These are phyloP conservation scores for Periconia digitata DNA, from an alignment of 2,329 filamentous ascomycete species.

Conservation along the genomic window DNA sequence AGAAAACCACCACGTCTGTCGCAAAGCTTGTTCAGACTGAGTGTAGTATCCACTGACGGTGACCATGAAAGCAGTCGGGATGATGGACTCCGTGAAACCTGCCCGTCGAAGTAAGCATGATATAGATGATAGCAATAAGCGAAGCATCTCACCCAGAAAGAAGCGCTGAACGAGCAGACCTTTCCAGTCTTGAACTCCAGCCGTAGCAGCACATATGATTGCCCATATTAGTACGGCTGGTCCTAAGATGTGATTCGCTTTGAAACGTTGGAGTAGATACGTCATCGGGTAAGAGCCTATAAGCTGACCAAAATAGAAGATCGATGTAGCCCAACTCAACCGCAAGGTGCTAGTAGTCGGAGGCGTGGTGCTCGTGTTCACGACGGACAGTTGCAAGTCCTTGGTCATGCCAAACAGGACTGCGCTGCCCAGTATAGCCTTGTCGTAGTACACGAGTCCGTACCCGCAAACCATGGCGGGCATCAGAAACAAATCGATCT, in stretches of 20 bases:
- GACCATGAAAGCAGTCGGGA: slow-evolving; percentile 60
- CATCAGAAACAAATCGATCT: slow-evolving; percentile 69
- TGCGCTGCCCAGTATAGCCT: slow-evolving; percentile 73
- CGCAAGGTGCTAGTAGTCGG: slow-evolving; percentile 64
- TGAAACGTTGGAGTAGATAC: slow-evolving; percentile 68
- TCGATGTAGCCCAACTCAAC: slow-evolving; percentile 74
- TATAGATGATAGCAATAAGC: too few species aligned
- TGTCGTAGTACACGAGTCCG: slow-evolving; percentile 71
- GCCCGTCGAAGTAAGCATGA: too few species aligned
- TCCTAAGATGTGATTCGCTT: slow-evolving; percentile 65
- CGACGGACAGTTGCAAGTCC: slow-evolving; percentile 63
- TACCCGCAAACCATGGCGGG: slow-evolving; percentile 64
- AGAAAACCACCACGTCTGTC: slow-evolving; percentile 68
- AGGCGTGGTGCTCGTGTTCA: slow-evolving; percentile 54
- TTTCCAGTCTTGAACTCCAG: slow-evolving; percentile 63
- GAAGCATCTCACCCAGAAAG: slow-evolving; percentile 48
- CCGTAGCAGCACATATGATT: slow-evolving; percentile 67
- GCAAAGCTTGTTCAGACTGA: slow-evolving; percentile 48
- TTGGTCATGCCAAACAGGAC: slow-evolving; percentile 75
- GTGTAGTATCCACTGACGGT: slow-evolving; percentile 50
- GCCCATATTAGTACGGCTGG: slow-evolving; percentile 67
- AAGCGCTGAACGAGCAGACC: slow-evolving; percentile 63
- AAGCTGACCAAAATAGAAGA: slow-evolving; percentile 82
- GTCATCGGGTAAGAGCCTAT: slow-evolving; percentile 74
- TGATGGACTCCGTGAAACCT: slow-evolving; percentile 54